A percentile compares a stretch with the other conserved stretches of the same genome.
phyloP scores from a whole-genome alignment of 352 stramenopile species.

The Globisporangium middletonii region DNA sequence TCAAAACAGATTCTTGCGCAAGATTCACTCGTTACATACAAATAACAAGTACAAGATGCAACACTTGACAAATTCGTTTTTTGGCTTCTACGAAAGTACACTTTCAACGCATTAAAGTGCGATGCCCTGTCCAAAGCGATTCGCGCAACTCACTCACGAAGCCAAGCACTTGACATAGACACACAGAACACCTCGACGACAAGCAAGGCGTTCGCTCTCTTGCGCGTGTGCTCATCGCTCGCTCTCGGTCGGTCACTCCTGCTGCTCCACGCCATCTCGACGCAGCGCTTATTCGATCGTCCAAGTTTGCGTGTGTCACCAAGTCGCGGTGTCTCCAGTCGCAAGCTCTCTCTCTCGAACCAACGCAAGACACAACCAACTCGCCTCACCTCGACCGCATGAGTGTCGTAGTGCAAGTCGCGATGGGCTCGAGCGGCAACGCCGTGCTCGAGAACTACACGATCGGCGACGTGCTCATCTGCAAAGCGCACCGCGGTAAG shows the following conservation, averaged over 20 bases:
- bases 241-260: background rate
- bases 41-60: no score
- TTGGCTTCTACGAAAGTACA: no score
- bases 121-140: no score
- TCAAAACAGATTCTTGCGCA: no score
- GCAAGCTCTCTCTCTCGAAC: background rate
- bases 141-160: no score
- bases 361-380: conserved; percentile 1
- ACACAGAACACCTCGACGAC: no score
- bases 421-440: conserved; percentile 39
- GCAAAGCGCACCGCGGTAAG: conserved; percentile 81
- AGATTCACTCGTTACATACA: no score
- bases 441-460: conserved; percentile 69
- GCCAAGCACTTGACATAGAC: no score
- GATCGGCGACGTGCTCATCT: conserved; percentile 82
- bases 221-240: background rate
- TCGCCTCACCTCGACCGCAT: conserved; percentile 16
- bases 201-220: background rate
- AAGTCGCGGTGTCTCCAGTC: background rate
- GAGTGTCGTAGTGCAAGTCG: conserved; percentile 63
- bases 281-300: no score
- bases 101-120: no score
- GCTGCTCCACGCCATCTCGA: background rate
- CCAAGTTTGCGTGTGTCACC: background rate
- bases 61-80: no score